Evolutionary conservation across 2,329 filamentous ascomycete species (phyloP), one percentile per base, ranked within the genome.

Genomic region (Xylaria sp.): DNA sequence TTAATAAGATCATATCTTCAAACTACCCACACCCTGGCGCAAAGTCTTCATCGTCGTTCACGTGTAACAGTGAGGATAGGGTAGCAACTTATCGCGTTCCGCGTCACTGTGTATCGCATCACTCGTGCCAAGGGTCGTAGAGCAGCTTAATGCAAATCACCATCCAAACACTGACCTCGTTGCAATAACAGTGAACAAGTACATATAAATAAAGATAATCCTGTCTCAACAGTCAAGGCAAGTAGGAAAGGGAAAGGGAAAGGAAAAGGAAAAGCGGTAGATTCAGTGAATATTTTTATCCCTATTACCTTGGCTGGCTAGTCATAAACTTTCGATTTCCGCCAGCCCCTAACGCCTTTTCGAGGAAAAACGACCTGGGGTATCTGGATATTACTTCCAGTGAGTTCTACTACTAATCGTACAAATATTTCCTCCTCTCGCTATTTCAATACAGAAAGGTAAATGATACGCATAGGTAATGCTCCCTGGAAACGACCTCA

Each of bases 341-440:
- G 20, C 25, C 34, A 34, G 23, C 50, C 54, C 62, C 62, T 8
- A 69, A 62, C 66, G 59, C 63, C 54, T 64, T 64, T 41, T 66
- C 20, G 23, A 64, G 61, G 18, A 34, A 34, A 64, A 18, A 62
- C 63, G 57, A 61, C 59, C 55, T 39, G 63, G 55, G 74, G 74
- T 75, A 75, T 75, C 71, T 70, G 58, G 56, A 57, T 55, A 70
- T 64, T 67, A 66, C 57, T 69, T 68, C 63, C 69, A 69, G 65
- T 67, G 41, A 66, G 55, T 58, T 52, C 32, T 61, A 39, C 39
- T 37, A 62, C 70, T 64, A 66, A 55, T 66, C 66, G 9, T 66
- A 66, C 55, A 66, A 20, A 25, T 51, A 25, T 15, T 3, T 6
- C 63, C n/a, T 54, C 25, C 2, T 32, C 48, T 7, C 6, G 46